phyloP scores from a whole-genome alignment of 1,284 basidiomycete species.

The Nidula niveotomentosa region DNA sequence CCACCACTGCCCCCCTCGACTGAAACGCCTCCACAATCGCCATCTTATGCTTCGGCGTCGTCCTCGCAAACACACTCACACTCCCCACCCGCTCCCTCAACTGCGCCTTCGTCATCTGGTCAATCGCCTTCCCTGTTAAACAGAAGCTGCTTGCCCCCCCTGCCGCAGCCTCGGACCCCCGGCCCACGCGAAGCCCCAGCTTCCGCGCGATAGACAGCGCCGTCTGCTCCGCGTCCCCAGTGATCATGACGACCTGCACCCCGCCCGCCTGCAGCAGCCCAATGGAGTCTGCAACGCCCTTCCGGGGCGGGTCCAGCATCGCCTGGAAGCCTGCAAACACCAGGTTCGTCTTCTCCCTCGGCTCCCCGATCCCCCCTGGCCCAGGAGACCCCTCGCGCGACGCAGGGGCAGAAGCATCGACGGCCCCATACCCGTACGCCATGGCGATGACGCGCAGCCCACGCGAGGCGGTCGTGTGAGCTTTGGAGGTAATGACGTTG shows the following conservation, averaged over 20 bases:
- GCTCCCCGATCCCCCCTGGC: slow-evolving; percentile 13
- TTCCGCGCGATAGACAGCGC: slow-evolving; percentile 88
- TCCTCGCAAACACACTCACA: slow-evolving; percentile 91
- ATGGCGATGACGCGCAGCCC: slow-evolving; percentile 90
- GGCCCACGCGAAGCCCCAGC: slow-evolving; percentile 77
- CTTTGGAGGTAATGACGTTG: slow-evolving; percentile 67
- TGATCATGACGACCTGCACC: slow-evolving; percentile 98
- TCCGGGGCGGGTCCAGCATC: slow-evolving; percentile 94
- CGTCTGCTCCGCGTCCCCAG: slow-evolving; percentile 92
- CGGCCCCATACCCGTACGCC: slow-evolving; percentile 79
- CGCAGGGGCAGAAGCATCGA: slow-evolving; percentile 34
- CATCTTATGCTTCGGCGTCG: slow-evolving; percentile 98
- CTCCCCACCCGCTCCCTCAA: slow-evolving; percentile 81
- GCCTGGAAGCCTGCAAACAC: slow-evolving; percentile 93
- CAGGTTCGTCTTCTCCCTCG: slow-evolving; percentile 54
- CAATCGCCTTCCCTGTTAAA: slow-evolving; percentile 87
- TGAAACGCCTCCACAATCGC: slow-evolving; percentile 94
- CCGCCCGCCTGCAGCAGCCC: slow-evolving; percentile 79
- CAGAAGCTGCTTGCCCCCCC: slow-evolving; percentile 29
- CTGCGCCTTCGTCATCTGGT: slow-evolving; percentile 79
- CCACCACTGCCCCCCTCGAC: slow-evolving; percentile 85
- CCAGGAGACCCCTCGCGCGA: slow-evolving; percentile 21
- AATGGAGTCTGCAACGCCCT: slow-evolving; percentile 91
- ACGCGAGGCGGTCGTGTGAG: slow-evolving; percentile 68
- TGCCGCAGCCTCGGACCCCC: slow-evolving; percentile 20